Base-by-base conservation (phyloP, 2,329 filamentous ascomycete genomes). In the Trichophaea hybrida region DNA sequence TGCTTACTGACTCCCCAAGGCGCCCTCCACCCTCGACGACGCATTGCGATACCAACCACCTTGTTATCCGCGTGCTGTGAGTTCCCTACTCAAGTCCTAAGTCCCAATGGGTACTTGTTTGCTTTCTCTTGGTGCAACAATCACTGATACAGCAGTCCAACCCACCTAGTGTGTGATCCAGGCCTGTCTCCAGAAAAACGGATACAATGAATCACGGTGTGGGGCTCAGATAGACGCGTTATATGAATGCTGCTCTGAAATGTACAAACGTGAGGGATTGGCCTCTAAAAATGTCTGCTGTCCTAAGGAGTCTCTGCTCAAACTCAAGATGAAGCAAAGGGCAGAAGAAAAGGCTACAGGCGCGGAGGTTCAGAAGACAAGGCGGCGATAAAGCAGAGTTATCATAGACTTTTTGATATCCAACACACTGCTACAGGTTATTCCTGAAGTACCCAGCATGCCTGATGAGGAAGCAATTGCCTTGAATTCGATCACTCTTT, bases 241-340 rank as follows among this genome's bases (percentile, higher is more conserved):
- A 31, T 98, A 97, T 73, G 85, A 93, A 67, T 98, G 93, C 74
- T 98, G 93, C 73, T 83, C 90, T 69, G 79, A 81, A 10, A 95
- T 97, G 71, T 97, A 98, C 73, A 75, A 84, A 68, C 78, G 80
- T 59, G 80, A 86, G 61, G 90, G 93, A 13, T 84, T 94, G 59
- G 74, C 82, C 31, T 89, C 87, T 35, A 82, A 78, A 46, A 64
- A 64, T 32, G 81, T 83, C 17, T 93, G 87, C 74, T 98, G 93
- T 70, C 93, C 93, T 0, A 91, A 91, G 71, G 80, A 87, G 6
- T 80, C 77, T 65, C 75, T 96, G 59, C 75, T 98, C 59, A 81
- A 81, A 71, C 74, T 96, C 65, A 96, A 95, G 73, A 82, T 95
- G 76, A 84, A 85, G 76, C 90, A 95, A 72, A 77, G 82, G 63